Base-by-base conservation (phyloP, 2,329 filamentous ascomycete species). In the Cladophialophora exuberans region DNA sequence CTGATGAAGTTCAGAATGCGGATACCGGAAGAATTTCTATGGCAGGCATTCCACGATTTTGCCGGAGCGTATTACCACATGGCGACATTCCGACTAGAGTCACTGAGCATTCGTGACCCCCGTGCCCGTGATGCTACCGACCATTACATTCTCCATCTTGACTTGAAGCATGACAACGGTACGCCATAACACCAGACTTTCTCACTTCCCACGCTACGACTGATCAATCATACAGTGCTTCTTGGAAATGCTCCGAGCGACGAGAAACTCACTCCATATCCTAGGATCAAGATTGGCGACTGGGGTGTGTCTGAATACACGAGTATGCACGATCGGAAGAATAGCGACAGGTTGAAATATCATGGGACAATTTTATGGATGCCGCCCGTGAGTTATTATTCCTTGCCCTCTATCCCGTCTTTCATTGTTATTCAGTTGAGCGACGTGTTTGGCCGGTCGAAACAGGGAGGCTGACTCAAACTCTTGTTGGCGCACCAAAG, bases 81-180 rank as follows among this genome's bases (percentile, higher is more conserved):
- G 58, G 41, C 43, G 11, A 46, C 18, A 7, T 39, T 53, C 7
- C 22, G 47, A n/a, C 51, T 60, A 25, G 33, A 49, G 3, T 42
- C 11, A 5, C 10, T 25, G 18, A 17, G 20, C 10, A 26, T 38
- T 3, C 35, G 41, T 20, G 33, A 42, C 20, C 30, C 28, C 31
- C 18, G 39, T 20, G 42, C 47, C 13, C 41, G 28, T 6, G 47
- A 18, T 18, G 56, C 51, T 22, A 42, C 30, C 2, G 51, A 57
- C 22, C 47, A 47, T 17, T 57, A 44, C 18, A 38, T 57, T 4
- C 33, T 60, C 18, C 58, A 60, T 41, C 33, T 60, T 51, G 58
- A 60, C 47, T 26, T 60, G 58, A 60, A 60, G 44, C 33, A 50
- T 42, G 47, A 52, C 13, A 60, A 60, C 36, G 52, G 58, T 53